phyloP scores from a whole-genome alignment of 116 monocot species.

The Posidonia oceanica region DNA sequence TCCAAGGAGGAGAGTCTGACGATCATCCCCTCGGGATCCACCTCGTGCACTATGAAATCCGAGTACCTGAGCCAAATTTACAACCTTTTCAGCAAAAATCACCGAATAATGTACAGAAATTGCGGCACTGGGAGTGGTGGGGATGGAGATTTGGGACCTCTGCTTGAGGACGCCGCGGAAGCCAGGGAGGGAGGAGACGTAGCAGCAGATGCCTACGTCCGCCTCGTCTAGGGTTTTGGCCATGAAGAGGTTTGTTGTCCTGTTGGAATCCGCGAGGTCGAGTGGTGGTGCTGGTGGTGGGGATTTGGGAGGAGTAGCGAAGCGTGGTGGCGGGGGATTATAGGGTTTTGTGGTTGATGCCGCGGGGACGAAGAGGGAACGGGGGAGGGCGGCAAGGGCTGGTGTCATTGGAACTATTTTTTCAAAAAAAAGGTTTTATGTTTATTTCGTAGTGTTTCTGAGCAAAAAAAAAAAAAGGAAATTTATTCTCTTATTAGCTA shows the following conservation, averaged over 20 bases:
- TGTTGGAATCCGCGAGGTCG: neutral
- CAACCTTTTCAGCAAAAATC: neutral
- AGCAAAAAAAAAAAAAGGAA: too few species aligned
- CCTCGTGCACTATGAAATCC: slow-evolving; percentile 96
- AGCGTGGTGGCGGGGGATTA: neutral
- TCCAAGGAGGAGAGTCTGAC: slow-evolving; percentile 75
- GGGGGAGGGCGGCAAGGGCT: neutral
- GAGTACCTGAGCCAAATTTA: slow-evolving; percentile 37
- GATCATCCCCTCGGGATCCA: slow-evolving; percentile 50
- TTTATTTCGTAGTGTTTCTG: too few species aligned
- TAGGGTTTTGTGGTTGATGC: neutral
- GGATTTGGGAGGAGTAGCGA: slow-evolving; percentile 15
- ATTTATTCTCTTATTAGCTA: too few species aligned
- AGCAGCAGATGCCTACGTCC: slow-evolving; percentile 88
- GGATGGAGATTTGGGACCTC: slow-evolving; percentile 19
- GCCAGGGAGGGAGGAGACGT: slow-evolving; percentile 79
- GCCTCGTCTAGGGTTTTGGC: slow-evolving; percentile 47
- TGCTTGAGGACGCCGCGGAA: slow-evolving; percentile 91
- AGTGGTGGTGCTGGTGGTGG: neutral
- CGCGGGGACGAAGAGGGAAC: neutral
- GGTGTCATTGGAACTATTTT: neutral
- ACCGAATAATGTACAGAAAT: neutral
- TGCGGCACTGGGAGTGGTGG: neutral
- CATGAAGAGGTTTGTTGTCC: slow-evolving; percentile 18
- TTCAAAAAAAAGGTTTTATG: too few species aligned